These are phyloP conservation scores for Ceratocystis diversiconidia DNA, from an alignment of 2,329 filamentous ascomycete species.

Conservation along the genomic window DNA sequence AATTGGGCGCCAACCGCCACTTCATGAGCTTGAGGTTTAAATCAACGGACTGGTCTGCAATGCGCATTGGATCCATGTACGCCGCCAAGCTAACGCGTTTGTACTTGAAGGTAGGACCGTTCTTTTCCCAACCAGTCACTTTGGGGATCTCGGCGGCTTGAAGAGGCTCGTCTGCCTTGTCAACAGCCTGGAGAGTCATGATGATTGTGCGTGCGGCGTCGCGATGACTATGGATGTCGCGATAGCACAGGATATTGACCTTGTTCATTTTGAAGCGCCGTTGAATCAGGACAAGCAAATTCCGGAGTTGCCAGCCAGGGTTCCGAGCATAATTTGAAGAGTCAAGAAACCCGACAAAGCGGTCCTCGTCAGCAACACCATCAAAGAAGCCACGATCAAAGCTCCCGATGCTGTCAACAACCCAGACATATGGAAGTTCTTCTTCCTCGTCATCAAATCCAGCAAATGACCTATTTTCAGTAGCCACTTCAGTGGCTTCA, in stretches of 20 bases:
- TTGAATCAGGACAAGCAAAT: constrained; percentile 70
- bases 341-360: constrained; percentile 77
- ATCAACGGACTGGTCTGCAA: constrained; percentile 90
- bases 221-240: constrained; percentile 63
- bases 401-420: constrained; percentile 56
- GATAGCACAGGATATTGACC: constrained; percentile 77
- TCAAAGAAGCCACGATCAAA: constrained; percentile 86
- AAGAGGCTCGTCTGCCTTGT: neutral
- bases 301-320: constrained; percentile 85
- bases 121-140: constrained; percentile 82
- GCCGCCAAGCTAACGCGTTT: constrained; percentile 72
- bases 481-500: constrained; percentile 28
- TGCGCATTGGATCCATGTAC: constrained; percentile 77
- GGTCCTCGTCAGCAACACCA: constrained; percentile 53
- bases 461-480: constrained; percentile 33
- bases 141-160: constrained; percentile 55
- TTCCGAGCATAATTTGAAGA: constrained; percentile 79
- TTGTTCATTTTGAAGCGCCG: constrained; percentile 65
- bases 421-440: constrained; percentile 55
- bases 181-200: constrained; percentile 40
- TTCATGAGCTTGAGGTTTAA: constrained; percentile 97
- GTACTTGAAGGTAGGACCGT: constrained; percentile 56
- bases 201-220: constrained; percentile 74
- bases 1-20: constrained; percentile 82
- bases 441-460: constrained; percentile 27